phyloP scores from a whole-genome alignment of 495 filamentous ascomycete species.

The Aspergillus carlsbadensis region DNA sequence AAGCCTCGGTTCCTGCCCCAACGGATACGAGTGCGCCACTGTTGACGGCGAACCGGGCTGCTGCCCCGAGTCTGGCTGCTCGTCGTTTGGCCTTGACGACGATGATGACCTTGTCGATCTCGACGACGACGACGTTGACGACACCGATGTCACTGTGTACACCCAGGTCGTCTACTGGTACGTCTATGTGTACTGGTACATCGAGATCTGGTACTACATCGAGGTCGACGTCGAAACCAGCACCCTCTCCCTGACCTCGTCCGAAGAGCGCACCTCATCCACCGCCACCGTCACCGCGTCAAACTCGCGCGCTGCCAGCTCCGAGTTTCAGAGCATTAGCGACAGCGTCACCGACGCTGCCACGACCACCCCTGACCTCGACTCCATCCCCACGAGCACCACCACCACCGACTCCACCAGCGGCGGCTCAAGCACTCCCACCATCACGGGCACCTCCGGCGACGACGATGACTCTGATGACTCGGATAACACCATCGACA shows the following conservation, averaged over 20 bases:
- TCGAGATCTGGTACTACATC: not conserved
- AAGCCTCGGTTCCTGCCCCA: not conserved
- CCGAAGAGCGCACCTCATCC: not conserved
- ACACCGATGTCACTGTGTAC: not conserved
- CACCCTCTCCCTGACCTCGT: not conserved
- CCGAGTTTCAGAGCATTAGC: not conserved
- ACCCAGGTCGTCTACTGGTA: not conserved
- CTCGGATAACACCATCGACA: too few relatives aligned
- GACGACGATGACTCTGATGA: too few relatives aligned
- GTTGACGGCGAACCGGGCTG: not conserved
- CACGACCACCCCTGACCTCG: not conserved
- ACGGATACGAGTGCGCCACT: not conserved
- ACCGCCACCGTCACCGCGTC: not conserved
- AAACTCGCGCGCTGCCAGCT: not conserved
- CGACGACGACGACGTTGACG: too few relatives aligned
- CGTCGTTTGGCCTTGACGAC: not conserved
- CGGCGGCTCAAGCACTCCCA: too few relatives aligned
- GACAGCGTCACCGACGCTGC: not conserved
- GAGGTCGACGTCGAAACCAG: not conserved
- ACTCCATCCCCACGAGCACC: not conserved
- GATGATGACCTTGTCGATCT: too few relatives aligned
- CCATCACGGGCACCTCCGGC: too few relatives aligned
- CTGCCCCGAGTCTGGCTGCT: not conserved
- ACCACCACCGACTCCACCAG: not conserved
- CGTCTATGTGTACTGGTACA: not conserved